A percentile compares a stretch with the other conserved stretches of the same genome.
Conservation (phyloP, 192 early-diverging fungal genomes). For the Funneliformis geosporum region DNA sequence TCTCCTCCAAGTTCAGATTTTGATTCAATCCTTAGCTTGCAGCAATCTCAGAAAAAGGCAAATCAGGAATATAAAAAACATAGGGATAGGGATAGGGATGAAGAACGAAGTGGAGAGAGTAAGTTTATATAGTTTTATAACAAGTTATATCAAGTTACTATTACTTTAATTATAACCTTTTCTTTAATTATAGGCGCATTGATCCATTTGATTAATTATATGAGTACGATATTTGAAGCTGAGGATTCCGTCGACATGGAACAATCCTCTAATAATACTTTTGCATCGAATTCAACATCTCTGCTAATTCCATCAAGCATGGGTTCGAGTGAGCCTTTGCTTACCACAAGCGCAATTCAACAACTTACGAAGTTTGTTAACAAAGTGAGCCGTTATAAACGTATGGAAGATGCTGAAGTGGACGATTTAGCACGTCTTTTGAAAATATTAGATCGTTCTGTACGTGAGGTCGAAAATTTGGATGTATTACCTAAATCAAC, state of each 20-base stretch:
- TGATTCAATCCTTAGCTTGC: not conserved
- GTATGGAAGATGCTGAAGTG: constrained; percentile 27
- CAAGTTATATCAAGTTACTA: not conserved
- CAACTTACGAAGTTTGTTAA: constrained; percentile 24
- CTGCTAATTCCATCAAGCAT: constrained; percentile 15
- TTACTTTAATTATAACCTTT: not conserved
- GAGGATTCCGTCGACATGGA: constrained; percentile 21
- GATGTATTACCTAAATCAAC: constrained; percentile 12
- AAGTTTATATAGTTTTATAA: not conserved
- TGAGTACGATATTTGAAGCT: constrained; percentile 31
- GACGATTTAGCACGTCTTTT: constrained; percentile 24
- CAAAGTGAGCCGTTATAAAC: constrained; percentile 25
- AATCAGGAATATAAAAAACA: constrained; percentile 20
- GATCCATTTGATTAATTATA: constrained; percentile 21
- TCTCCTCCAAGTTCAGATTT: not conserved
- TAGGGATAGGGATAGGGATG: constrained; percentile 23
- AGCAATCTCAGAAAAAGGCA: not conserved
- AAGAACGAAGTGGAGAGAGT: constrained; percentile 32
- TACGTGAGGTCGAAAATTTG: constrained; percentile 20
- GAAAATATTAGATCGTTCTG: constrained; percentile 30
- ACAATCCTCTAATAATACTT: not conserved
- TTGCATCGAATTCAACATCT: not conserved
- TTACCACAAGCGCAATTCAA: not conserved
- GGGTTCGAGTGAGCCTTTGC: constrained; percentile 20
- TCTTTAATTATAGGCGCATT: constrained; percentile 5